Base-by-base conservation (phyloP, 2,329 filamentous ascomycete species). In the Talaromyces marneffei region DNA sequence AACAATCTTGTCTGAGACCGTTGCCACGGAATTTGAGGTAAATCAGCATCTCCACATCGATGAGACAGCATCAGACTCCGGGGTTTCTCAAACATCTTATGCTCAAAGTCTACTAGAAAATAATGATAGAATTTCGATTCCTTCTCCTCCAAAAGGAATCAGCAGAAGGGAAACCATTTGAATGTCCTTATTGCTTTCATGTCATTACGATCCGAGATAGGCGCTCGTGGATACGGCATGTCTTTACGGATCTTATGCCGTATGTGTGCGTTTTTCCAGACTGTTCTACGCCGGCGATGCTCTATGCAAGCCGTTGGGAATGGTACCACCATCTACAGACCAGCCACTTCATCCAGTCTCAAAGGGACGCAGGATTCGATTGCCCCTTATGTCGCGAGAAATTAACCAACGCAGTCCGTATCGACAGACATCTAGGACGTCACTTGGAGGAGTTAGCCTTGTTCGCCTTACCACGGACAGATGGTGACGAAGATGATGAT, bases 181-280 rank as follows among this genome's bases (percentile, higher is more conserved):
- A 56, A 31, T 56, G 53, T 23, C 53, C 53, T 8, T 56, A 48
- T 27, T 48, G 40, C 48, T 77, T 70, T 31, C 69, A 69, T 42
- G 68, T 77, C 4, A 68, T 78, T 3, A 71, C 63, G 1, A 65
- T 72, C 0, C 65, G 37, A 3, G 65, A 63, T 8, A 64, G 53
- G 12, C n/a, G 23, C 1, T 63, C 70, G 0, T 79, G 76, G 76
- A 71, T 68, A 62, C 75, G 67, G 4, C 78, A 79, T 55, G 65
- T 80, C 0, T 75, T 74, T 44, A 59, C 61, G 2, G 77, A 79
- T 35, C 62, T 80, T 1, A 68, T 71, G 9, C 77, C 77, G 0
- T 79, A 79, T 31, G 62, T 70, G 0, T 79, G 77, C 39, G 42
- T 76, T 0, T 67, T 67, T 0, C 33, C 64, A 2, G 56, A 64